Evolutionary conservation across 495 filamentous ascomycete species (phyloP).

Genomic region (Aspergillus coremiiformis): DNA sequence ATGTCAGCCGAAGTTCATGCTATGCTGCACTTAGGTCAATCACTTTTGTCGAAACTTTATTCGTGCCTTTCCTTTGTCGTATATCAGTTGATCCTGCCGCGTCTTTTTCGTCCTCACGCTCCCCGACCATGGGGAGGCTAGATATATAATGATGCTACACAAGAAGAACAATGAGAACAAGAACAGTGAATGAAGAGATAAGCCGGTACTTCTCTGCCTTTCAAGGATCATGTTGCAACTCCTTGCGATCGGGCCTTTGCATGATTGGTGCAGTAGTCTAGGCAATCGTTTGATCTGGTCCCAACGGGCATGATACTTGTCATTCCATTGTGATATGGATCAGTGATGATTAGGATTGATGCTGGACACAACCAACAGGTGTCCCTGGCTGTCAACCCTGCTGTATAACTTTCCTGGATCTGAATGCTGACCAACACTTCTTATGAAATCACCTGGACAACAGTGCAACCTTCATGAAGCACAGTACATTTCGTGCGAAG

Average conservation of each 20-base stretch:
- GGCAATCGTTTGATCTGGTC: neutral
- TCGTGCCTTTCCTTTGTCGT: neutral
- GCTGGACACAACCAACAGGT: neutral
- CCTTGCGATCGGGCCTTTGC: neutral
- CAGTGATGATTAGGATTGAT: neutral
- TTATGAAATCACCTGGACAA: neutral
- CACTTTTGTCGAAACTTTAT: neutral
- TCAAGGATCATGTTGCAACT: neutral
- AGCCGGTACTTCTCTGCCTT: neutral
- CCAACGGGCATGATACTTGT: neutral
- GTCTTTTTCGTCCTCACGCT: neutral
- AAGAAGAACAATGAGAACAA: neutral
- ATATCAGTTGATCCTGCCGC: neutral
- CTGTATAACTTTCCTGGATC: neutral
- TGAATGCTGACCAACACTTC: neutral
- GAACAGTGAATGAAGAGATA: neutral
- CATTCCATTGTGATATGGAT: neutral
- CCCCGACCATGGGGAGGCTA: neutral
- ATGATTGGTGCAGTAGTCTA: neutral
- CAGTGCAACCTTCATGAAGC: neutral
- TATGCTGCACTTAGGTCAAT: conserved; percentile 1
- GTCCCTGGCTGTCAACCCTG: neutral
- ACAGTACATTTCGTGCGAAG: neutral
- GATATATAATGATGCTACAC: neutral
- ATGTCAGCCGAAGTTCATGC: neutral